Conservation (phyloP, 176 grass and related monocot species). For the Carex myosuroides region DNA sequence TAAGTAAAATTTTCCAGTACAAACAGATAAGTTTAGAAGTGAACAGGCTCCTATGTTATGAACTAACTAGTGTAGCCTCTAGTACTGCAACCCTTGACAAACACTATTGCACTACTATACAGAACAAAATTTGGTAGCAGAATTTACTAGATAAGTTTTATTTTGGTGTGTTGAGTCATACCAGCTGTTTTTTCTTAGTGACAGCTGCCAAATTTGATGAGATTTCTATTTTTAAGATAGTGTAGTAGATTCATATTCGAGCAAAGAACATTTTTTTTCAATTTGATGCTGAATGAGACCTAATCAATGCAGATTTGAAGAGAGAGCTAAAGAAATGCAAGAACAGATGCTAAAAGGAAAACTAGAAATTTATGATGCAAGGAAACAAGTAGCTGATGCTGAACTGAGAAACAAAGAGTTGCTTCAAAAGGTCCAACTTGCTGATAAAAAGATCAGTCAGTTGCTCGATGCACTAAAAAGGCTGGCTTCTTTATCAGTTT, state of each 20-base stretch:
- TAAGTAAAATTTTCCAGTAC: too few species aligned
- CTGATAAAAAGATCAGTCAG: slow-evolving; percentile 16
- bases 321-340: slow-evolving; percentile 17
- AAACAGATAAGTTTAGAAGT: too few species aligned
- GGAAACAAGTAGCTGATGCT: slow-evolving; percentile 14
- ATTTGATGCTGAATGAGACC: not conserved
- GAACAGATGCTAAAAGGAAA: slow-evolving; percentile 20
- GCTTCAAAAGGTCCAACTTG: slow-evolving; percentile 4
- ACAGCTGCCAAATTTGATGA: not conserved
- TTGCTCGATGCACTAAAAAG: slow-evolving; percentile 15
- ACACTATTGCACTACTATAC: not conserved
- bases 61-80: too few species aligned
- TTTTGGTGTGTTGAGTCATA: not conserved
- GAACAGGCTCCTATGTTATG: too few species aligned
- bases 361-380: slow-evolving; percentile 18
- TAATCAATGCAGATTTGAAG: slow-evolving; percentile 16
- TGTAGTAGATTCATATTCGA: not conserved
- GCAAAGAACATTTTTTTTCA: not conserved
- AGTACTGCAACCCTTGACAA: not conserved
- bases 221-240: not conserved
- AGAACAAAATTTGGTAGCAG: not conserved
- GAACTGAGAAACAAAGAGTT: slow-evolving; percentile 14
- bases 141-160: not conserved
- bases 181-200: not conserved
- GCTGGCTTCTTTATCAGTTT: not conserved